These are phyloP conservation scores for Colletotrichum sojae DNA, from an alignment of 2,329 filamentous ascomycete species.

Conservation along the genomic window DNA sequence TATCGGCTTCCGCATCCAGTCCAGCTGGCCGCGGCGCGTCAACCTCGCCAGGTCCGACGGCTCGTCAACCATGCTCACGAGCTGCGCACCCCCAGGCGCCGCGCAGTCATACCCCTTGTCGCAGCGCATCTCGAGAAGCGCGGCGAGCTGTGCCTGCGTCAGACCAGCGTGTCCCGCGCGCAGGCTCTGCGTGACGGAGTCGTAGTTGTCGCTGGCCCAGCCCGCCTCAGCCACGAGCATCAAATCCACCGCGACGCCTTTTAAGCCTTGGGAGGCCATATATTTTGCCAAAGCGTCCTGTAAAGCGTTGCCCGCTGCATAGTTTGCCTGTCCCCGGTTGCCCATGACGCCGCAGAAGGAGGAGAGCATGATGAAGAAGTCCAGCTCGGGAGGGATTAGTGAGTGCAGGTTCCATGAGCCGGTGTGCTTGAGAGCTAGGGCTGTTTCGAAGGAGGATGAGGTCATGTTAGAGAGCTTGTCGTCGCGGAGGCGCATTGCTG, in stretches of 20 bases:
- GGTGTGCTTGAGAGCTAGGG: constrained; percentile 62
- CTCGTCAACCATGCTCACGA: background rate
- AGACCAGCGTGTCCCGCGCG: background rate
- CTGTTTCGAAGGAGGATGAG: constrained; percentile 57
- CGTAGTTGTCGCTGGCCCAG: constrained; percentile 1
- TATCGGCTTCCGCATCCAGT: constrained; percentile 1
- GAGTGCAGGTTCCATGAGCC: constrained; percentile 65
- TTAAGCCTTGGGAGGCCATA: background rate
- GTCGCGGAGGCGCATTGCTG: constrained; percentile 56
- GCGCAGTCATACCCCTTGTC: background rate
- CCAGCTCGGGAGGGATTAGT: constrained; percentile 48
- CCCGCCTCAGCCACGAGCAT: background rate
- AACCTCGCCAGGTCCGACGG: background rate
- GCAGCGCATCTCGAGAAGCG: background rate
- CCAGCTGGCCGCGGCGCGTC: background rate
- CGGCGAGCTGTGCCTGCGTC: constrained; percentile 2
- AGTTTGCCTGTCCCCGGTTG: constrained; percentile 71
- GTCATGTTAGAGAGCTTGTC: constrained; percentile 64
- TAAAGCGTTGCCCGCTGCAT: constrained; percentile 68
- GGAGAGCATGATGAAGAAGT: constrained; percentile 67
- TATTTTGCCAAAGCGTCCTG: constrained; percentile 58
- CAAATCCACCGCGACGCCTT: constrained; percentile 13
- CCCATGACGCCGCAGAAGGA: constrained; percentile 69
- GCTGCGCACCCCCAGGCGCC: background rate
- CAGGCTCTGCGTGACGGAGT: background rate